A percentile compares a stretch with the other conserved stretches of the same genome.
phyloP scores from a whole-genome alignment of 768 basidiomycete genomes.

The Leccinellum luteum region DNA sequence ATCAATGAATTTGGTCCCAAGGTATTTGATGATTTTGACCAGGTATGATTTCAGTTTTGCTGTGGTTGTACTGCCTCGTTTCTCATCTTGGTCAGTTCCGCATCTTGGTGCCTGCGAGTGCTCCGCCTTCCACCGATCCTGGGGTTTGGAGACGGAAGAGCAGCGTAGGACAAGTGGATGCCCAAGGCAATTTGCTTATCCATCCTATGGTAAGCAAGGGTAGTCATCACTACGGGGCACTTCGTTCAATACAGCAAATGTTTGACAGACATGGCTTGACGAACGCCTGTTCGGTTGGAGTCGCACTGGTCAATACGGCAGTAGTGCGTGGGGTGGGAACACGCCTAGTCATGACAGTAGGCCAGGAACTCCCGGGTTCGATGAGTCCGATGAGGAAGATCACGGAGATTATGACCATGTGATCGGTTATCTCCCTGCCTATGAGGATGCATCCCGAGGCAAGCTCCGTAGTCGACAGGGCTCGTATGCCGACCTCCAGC shows the following conservation, averaged over 20 bases:
- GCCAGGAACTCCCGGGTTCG: constrained; percentile 70
- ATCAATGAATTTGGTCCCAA: constrained; percentile 89
- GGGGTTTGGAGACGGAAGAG: constrained; percentile 81
- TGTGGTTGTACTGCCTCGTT: neutral
- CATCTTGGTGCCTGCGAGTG: constrained; percentile 77
- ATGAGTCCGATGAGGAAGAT: constrained; percentile 83
- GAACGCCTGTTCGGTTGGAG: constrained; percentile 94
- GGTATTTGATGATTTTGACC: constrained; percentile 83
- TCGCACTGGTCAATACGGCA: constrained; percentile 71
- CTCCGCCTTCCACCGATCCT: constrained; percentile 73
- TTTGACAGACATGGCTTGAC: constrained; percentile 75
- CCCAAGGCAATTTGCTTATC: constrained; percentile 77
- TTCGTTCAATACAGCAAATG: constrained; percentile 1
- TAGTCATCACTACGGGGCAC: neutral
- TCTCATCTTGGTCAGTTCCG: constrained; percentile 51
- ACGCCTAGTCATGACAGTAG: constrained; percentile 59
- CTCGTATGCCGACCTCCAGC: constrained; percentile 82
- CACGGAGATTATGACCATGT: constrained; percentile 92
- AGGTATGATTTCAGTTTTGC: constrained; percentile 44
- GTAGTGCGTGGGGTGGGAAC: constrained; percentile 78
- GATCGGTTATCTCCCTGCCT: constrained; percentile 56
- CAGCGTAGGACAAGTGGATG: constrained; percentile 78
- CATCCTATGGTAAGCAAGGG: constrained; percentile 74
- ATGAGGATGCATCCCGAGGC: constrained; percentile 42
- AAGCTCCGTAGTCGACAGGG: constrained; percentile 62